phyloP scores from a whole-genome alignment of 352 stramenopile species.

The Pythium sukuiense region DNA sequence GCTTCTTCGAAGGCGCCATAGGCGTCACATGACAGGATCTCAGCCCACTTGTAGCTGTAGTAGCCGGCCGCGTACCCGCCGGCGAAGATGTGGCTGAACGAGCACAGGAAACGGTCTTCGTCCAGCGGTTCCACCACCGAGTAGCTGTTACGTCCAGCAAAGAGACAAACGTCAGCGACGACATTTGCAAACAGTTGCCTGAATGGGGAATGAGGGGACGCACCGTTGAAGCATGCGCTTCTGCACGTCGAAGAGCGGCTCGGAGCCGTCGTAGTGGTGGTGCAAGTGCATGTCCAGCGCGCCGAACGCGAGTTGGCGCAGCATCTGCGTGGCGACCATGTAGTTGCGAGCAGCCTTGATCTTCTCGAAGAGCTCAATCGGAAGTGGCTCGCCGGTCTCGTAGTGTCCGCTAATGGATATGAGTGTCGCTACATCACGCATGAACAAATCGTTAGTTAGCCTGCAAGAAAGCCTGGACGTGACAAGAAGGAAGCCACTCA shows the following conservation, averaged over 20 bases:
- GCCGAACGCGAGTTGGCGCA: conserved; percentile 96
- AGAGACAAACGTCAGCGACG: background rate
- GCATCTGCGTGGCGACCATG: conserved; percentile 94
- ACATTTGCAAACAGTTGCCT: background rate
- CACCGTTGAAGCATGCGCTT: conserved; percentile 86
- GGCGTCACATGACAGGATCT: conserved; percentile 97
- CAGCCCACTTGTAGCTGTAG: conserved; percentile 97
- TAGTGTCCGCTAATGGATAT: conserved; percentile 81
- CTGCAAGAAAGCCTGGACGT: background rate
- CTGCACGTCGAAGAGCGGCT: conserved; percentile 95
- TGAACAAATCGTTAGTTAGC: background rate
- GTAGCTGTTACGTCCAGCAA: conserved; percentile 35
- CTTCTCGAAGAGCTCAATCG: conserved; percentile 95
- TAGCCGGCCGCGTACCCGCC: conserved; percentile 97
- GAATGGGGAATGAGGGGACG: background rate
- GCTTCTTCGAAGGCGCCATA: conserved; percentile 98
- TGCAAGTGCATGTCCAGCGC: conserved; percentile 87
- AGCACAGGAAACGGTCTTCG: conserved; percentile 98
- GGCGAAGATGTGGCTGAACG: conserved; percentile 98
- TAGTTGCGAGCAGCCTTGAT: conserved; percentile 95
- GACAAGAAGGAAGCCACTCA: conserved; percentile 22
- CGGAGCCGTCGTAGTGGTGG: conserved; percentile 61
- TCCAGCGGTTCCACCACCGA: conserved; percentile 89
- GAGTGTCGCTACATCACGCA: conserved; percentile 67
- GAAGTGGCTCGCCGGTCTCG: conserved; percentile 89